Evolutionary conservation across 1,284 basidiomycete species (phyloP).

Genomic region (Tilletia setariae): DNA sequence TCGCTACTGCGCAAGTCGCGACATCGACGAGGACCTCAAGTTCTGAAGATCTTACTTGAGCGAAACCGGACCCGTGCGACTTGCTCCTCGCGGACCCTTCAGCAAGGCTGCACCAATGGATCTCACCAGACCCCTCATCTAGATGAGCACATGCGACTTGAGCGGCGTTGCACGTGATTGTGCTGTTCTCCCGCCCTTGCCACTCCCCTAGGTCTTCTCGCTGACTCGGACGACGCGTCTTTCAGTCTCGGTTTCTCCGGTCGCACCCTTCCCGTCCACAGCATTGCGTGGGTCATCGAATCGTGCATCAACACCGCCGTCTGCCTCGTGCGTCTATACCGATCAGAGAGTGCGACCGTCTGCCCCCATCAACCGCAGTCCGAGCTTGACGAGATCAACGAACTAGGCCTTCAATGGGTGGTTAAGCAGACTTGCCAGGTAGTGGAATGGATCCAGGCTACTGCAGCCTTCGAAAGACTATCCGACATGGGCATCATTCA

Average conservation of each 20-base stretch:
- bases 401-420: background rate
- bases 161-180: background rate
- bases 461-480: background rate
- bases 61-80: background rate
- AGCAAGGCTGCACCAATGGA: background rate
- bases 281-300: background rate
- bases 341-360: background rate
- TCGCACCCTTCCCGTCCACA: background rate
- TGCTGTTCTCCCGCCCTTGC: background rate
- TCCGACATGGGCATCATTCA: background rate
- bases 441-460: background rate
- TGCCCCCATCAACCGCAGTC: background rate
- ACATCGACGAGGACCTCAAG: background rate
- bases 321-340: background rate
- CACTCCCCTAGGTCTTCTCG: background rate
- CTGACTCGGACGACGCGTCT: background rate
- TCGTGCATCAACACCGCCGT: conserved; percentile 1
- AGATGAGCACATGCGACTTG: background rate
- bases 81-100: background rate
- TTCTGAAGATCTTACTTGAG: background rate
- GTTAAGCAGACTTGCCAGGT: background rate
- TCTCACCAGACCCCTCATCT: background rate
- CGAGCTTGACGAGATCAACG: background rate
- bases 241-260: background rate
- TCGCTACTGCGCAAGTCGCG: background rate